Evolutionary conservation across 345 rosid species (phyloP), one percentile per base, ranked within the genome.

Genomic region (Durio zibethinus): DNA sequence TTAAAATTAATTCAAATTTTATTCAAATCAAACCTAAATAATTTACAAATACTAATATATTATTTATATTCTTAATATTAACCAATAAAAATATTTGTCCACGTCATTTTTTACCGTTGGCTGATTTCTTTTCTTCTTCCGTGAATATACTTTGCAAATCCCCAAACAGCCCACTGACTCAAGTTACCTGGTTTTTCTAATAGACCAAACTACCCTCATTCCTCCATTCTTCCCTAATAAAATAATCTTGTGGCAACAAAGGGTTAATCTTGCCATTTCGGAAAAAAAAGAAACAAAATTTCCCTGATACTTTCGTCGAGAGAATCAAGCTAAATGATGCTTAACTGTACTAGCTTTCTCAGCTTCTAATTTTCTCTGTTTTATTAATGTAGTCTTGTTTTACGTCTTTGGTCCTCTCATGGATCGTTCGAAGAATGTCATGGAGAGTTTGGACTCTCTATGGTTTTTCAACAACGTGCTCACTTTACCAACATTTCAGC

Each of bases 391-490:
- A 31, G 27, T 29, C 72, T 40, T 10, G 40, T 31, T 20, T 31
- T 14, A 27, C 20, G 15, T 6, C 33, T 74, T 33, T n/a, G 54
- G 71, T 36, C 64, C 10, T 74, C 40, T 14, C 79, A 86, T 88
- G 91, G 88, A 82, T 23, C 77, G 25, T 43, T 82, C 78, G 18
- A 72, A 33, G 61, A 31, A 66, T 64, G 29, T 83, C 10, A 25
- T 84, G 7, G 82, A 89, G 77, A 78, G 79, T 71, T 71, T 89
- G 0, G 90, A 87, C 67, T 78, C 85, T 81, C 80, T 87, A 20
- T 89, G 90, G 92, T 89, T 84, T 85, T 89, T 82, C 89, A 42
- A 78, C 76, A 83, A 82, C 57, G 78, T 83, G 38, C 75, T 85
- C 18, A 76, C 81, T 5, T 21, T 80, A 57, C 60, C 10, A 73